Evolutionary conservation across 768 basidiomycete species (phyloP), one percentile per base, ranked within the genome.

Genomic region (Clitopilus passeckerianus): DNA sequence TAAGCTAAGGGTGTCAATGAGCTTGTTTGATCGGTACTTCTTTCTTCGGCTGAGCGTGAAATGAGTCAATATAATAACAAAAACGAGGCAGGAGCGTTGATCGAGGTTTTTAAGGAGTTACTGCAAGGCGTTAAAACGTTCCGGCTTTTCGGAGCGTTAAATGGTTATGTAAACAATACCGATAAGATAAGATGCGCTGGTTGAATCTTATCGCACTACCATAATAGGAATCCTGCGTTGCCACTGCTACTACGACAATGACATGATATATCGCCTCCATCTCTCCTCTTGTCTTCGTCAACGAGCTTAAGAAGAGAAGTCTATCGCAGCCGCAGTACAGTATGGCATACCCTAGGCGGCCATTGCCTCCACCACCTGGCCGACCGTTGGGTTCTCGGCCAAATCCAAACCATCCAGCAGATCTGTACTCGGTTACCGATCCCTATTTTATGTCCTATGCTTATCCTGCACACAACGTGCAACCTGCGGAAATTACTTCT

Each of bases 371-470:
- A 33, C 70, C 68, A 50, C 72, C 69, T 53, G 55, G 44, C 6
- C 60, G 68, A 20, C 71, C 70, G 52, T 66, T 70, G 63, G 65
- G 68, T 18, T 64, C 68, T 41, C 67, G 69, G 60, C 69, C 67
- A 34, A 67, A 67, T 60, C 70, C 67, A 54, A 67, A 73, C 61
- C 53, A 61, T 34, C 56, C 66, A 56, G 61, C 65, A 53, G 68
- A 70, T 66, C 63, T 67, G 52, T 71, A 72, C 60, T 62, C 71
- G 12, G 61, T 68, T 37, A 67, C 67, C 56, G 68, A 71, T 66
- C 74, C 75, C 64, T 75, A 75, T 68, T 75, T 70, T 61, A 68
- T 72, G 20, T 71, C 75, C 24, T 74, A 77, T 72, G 63, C 80
- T 18, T 80, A 76, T 65, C 77, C 81, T 46, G 74, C 74, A 54